phyloP scores from a whole-genome alignment of 1,139 yeast genomes.

The Blastobotrys proliferans region DNA sequence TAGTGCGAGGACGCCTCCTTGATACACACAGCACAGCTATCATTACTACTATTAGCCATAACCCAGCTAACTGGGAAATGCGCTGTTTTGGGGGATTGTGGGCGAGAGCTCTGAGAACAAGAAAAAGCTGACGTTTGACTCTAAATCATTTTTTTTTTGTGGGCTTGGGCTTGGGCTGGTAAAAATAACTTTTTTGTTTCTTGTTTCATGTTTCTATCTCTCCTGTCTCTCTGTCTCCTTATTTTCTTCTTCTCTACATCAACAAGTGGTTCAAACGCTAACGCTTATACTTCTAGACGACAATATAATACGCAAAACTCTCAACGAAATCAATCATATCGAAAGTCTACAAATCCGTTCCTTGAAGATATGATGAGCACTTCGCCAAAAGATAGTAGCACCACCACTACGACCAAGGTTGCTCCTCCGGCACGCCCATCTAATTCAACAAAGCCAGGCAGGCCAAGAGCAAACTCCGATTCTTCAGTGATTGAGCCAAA shows the following conservation, averaged over 20 bases:
- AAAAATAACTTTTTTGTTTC: neutral
- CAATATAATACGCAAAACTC: conserved; percentile 16
- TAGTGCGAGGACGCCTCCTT: too few species aligned
- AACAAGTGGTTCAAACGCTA: neutral
- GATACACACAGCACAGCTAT: too few species aligned
- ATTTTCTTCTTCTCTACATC: too few species aligned
- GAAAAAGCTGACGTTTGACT: too few species aligned
- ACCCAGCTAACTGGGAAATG: too few species aligned
- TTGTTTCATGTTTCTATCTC: conserved; percentile 9
- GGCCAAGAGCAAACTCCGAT: conserved; percentile 27
- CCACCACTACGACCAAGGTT: too few species aligned
- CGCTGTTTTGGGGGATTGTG: too few species aligned
- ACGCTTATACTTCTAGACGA: conserved; percentile 16
- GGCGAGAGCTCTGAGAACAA: too few species aligned
- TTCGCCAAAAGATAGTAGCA: conserved; percentile 5
- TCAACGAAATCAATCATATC: conserved; percentile 9
- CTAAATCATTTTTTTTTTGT: conserved; percentile 5
- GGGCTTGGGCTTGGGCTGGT: neutral
- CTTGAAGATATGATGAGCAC: conserved; percentile 23
- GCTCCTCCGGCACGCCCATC: conserved; percentile 17
- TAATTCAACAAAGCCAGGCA: conserved; percentile 19
- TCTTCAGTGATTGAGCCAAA: conserved; percentile 27
- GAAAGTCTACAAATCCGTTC: conserved; percentile 34
- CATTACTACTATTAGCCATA: too few species aligned
- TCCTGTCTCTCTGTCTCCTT: neutral